Conservation (phyloP, 2,329 filamentous ascomycete species). For the Diatrype stigma region DNA sequence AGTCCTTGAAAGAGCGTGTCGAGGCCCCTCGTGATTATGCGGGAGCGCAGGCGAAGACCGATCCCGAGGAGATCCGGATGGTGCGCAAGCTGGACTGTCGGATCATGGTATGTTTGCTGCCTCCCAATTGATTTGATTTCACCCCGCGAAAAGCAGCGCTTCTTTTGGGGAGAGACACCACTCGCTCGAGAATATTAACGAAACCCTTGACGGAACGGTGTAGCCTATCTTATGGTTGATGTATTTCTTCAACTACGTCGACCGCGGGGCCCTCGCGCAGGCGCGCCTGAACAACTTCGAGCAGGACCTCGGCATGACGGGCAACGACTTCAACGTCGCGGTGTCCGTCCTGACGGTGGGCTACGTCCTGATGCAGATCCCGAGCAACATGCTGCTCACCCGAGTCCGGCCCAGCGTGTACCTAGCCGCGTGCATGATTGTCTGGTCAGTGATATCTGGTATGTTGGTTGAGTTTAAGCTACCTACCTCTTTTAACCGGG, state of each 20-base stretch:
- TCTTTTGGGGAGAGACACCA: too few relatives aligned
- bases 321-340: constrained; percentile 31
- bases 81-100: constrained; percentile 37
- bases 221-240: constrained; percentile 36
- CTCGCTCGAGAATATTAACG: too few relatives aligned
- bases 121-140: too few relatives aligned
- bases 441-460: constrained; percentile 37
- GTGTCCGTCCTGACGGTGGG: constrained; percentile 36
- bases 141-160: too few relatives aligned
- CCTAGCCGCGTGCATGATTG: constrained; percentile 36
- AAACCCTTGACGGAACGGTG: too few relatives aligned
- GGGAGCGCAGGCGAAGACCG: constrained; percentile 33
- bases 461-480: constrained; percentile 1
- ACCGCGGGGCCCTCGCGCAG: constrained; percentile 44
- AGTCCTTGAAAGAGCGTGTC: neutral
- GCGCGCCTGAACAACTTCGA: constrained; percentile 38
- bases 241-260: constrained; percentile 43
- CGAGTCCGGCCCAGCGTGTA: constrained; percentile 38
- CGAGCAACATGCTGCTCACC: constrained; percentile 40
- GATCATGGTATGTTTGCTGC: constrained; percentile 39
- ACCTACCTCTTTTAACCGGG: too few relatives aligned
- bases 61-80: constrained; percentile 35
- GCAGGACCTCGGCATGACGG: constrained; percentile 37
- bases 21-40: constrained; percentile 30
- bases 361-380: constrained; percentile 38